These are phyloP conservation scores for Ramaria rubella DNA, from an alignment of 768 basidiomycete species.

Conservation along the genomic window DNA sequence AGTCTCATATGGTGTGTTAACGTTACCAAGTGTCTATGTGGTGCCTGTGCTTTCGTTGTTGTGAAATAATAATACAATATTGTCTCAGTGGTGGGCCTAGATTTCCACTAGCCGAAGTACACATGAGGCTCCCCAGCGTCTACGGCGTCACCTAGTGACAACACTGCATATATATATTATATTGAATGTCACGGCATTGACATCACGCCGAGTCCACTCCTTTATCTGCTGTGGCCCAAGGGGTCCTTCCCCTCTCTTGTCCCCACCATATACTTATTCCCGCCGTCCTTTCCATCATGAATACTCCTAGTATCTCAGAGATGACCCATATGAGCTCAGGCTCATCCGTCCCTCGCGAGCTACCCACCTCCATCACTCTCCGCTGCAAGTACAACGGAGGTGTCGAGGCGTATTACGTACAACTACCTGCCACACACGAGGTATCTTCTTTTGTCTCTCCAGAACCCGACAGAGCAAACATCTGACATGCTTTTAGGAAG, in stretches of 20 bases:
- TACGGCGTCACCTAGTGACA: no score
- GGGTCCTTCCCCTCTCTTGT: background rate
- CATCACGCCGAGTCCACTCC: conserved; percentile 3
- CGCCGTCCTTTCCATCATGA: background rate
- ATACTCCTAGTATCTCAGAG: conserved; percentile 3
- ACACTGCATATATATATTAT: no score
- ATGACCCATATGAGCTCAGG: background rate
- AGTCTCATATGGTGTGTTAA: no score
- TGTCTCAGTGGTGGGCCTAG: no score
- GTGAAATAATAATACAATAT: no score
- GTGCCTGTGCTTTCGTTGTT: no score
- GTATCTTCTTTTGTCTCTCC: background rate
- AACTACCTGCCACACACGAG: conserved; percentile 3
- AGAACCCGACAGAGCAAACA: background rate
- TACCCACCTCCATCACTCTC: background rate
- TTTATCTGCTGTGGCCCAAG: background rate
- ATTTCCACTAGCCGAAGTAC: no score
- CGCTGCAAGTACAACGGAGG: conserved; percentile 3
- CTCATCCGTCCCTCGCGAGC: conserved; percentile 6
- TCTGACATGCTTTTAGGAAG: conserved; percentile 2
- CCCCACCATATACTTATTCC: background rate
- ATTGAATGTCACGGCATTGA: no score
- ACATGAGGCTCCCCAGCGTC: no score
- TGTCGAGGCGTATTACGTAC: conserved; percentile 1
- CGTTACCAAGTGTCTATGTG: no score